Evolutionary conservation across 345 rosid genomes (phyloP).

Genomic region (Kernera saxatilis): DNA sequence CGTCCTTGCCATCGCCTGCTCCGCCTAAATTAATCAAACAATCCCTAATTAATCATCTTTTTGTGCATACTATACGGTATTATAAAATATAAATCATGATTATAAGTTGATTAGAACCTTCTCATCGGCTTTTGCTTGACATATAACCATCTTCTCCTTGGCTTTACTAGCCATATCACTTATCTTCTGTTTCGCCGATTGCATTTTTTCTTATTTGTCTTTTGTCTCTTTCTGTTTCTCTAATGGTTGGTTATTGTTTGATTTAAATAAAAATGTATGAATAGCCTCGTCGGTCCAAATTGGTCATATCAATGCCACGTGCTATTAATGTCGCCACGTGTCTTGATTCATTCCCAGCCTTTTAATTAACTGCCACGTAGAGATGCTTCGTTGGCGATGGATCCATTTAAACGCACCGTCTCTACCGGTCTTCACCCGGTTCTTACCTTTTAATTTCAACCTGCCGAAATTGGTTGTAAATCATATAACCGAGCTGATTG

Average conservation of each 20-base stretch:
- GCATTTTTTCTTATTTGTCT: conserved; percentile 27
- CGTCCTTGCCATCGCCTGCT: conserved; percentile 40
- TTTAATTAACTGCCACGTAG: background rate
- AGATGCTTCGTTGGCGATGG: background rate
- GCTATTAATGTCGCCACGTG: background rate
- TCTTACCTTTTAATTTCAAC: background rate
- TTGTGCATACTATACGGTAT: background rate
- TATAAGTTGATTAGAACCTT: conserved; percentile 26
- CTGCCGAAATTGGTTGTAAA: too few relatives aligned
- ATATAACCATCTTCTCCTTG: conserved; percentile 46
- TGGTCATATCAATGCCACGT: background rate
- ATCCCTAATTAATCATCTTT: background rate
- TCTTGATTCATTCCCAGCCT: background rate
- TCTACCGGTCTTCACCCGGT: background rate
- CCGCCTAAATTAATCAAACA: conserved; percentile 23
- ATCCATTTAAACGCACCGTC: background rate
- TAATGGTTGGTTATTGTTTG: background rate
- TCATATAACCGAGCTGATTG: background rate
- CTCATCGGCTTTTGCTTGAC: conserved; percentile 50
- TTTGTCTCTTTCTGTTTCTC: background rate
- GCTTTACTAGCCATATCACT: conserved; percentile 57
- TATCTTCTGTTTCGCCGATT: conserved; percentile 48
- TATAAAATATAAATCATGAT: background rate
- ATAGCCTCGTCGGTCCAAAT: background rate
- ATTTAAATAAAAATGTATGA: background rate